These are phyloP conservation scores for Flaveria linearis DNA, from an alignment of 129 eudicot species.

Conservation along the genomic window DNA sequence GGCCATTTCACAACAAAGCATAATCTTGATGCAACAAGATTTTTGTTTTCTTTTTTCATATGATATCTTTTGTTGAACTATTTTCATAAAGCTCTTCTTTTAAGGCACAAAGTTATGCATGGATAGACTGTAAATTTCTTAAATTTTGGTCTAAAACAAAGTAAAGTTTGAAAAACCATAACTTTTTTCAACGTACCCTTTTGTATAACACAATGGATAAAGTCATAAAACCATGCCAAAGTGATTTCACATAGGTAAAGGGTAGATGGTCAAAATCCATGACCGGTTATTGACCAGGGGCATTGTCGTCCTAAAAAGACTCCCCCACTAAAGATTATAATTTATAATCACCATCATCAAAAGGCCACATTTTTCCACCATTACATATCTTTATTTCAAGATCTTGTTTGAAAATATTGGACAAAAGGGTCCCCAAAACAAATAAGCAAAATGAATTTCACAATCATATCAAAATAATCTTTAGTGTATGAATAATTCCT, in stretches of 20 bases:
- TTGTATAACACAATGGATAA: conserved; percentile 35
- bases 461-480: conserved; percentile 34
- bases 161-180: not conserved
- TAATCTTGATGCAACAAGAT: conserved; percentile 3
- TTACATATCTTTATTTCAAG: conserved; percentile 33
- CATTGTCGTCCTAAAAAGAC: conserved; percentile 35
- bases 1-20: conserved; percentile 19
- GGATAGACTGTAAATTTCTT: not conserved
- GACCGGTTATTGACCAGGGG: conserved; percentile 37
- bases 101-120: not conserved
- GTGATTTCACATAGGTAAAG: conserved; percentile 30
- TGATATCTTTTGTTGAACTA: conserved; percentile 15
- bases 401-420: conserved; percentile 33
- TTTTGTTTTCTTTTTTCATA: conserved; percentile 9
- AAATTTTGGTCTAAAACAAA: conserved; percentile 8
- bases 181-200: conserved; percentile 4
- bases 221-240: conserved; percentile 25
- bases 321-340: conserved; percentile 26
- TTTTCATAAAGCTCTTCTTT: conserved; percentile 1
- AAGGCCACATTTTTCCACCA: conserved; percentile 38
- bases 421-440: conserved; percentile 20
- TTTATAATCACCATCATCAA: conserved; percentile 43
- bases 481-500: not conserved
- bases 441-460: conserved; percentile 17
- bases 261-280: conserved; percentile 31